These are phyloP conservation scores for Hansenula sp. DNA, from an alignment of 1,139 yeast genomes.

Conservation along the genomic window DNA sequence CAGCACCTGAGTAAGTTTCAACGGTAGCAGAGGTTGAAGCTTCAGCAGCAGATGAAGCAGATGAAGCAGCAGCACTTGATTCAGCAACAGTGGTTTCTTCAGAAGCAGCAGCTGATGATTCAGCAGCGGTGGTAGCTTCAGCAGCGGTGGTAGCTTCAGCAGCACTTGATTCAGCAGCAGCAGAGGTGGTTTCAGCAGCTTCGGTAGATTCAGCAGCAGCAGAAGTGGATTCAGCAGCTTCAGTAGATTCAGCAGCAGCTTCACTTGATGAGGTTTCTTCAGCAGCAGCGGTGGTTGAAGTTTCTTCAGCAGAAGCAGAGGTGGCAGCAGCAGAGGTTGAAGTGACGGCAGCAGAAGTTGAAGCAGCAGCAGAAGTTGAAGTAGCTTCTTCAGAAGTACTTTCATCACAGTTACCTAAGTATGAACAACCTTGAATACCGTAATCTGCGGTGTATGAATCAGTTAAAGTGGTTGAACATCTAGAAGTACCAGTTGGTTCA, in stretches of 20 bases:
- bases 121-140: neutral
- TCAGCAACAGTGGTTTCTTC: neutral
- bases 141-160: neutral
- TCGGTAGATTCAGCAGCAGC: neutral
- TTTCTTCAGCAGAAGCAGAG: neutral
- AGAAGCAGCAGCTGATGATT: neutral
- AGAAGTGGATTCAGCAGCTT: conserved; percentile 1
- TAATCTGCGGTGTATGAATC: conserved; percentile 15
- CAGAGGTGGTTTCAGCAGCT: neutral
- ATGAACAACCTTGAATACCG: conserved; percentile 11
- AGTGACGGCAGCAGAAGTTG: conserved; percentile 1
- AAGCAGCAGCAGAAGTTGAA: conserved; percentile 3
- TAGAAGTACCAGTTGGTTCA: conserved; percentile 25
- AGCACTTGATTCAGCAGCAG: neutral
- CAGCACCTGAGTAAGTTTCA: conserved; percentile 1
- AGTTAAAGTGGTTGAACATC: conserved; percentile 19
- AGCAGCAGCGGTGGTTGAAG: neutral
- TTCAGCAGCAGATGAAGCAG: neutral
- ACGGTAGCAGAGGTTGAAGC: neutral
- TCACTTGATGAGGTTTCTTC: neutral
- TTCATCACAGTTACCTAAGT: conserved; percentile 13
- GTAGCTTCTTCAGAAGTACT: conserved; percentile 9
- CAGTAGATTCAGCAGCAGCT: conserved; percentile 1
- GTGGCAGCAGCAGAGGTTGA: neutral
- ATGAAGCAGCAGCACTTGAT: neutral